Evolutionary conservation across 1,284 basidiomycete species (phyloP), one percentile per base, ranked within the genome.

Genomic region (Marasmius oreades): DNA sequence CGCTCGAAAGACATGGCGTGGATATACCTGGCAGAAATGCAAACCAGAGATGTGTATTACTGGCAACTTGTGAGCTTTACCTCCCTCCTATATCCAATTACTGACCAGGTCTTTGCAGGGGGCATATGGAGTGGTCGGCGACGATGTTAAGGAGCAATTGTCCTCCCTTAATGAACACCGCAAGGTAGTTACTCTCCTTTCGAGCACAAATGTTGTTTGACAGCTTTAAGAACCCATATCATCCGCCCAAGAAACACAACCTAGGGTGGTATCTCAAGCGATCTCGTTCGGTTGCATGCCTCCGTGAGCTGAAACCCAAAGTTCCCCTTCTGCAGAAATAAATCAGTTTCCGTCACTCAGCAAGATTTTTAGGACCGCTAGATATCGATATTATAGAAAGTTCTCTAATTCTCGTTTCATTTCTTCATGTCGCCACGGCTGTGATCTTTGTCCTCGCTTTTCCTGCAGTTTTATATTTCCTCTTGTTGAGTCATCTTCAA

Each of bases 181-280:
- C 51, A 65, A 65, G 28, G 71, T 70, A 61, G 39, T 39, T 3
- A 42, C 20, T 22, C 16, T 33, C 16, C 26, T 42, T 22, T 23
- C 24, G 7, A 18, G 46, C 28, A 33, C 31, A 7, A 20, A n/a
- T 3, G 20, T 37, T 26, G 24, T 50, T 2, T 50, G 22, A 12
- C 33, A 26, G 31, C 23, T 16, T 26, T 11, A 48, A 77, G 74
- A 73, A 75, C 53, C 72, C 74, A 6, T 74, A 68, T 55, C 61
- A 60, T 44, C 74, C 74, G 7, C 63, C 67, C 1, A 60, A 67
- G 55, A 70, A 70, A 55, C 74, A 75, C 52, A 62, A 67, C 51
- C 60, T 70, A 20, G 71, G 62, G n/a, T 76, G 74, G 75, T 67
- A 69, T 56, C 64, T 75, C 51, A 76, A 75, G 55, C 71, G 69